Percentiles rank a stretch among this genome's conserved stretches.
Evolutionary conservation across 176 grass and related monocot species (phyloP).

Genomic region (Neostapfia colusana): DNA sequence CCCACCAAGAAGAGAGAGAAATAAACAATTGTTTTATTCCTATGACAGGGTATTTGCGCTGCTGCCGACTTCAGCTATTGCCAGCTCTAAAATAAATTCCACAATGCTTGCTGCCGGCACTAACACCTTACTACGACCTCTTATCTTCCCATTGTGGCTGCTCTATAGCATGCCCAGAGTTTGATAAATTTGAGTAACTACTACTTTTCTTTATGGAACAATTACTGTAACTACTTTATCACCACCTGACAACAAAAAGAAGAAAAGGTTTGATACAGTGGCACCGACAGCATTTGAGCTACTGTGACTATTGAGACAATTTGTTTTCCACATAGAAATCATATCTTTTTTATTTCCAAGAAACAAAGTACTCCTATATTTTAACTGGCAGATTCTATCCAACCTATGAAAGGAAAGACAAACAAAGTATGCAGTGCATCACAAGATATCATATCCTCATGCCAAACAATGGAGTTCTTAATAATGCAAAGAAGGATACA

Average conservation of each 20-base stretch:
- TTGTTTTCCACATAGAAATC: not conserved
- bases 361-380: not conserved
- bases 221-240: not conserved
- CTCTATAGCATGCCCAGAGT: not conserved
- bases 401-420: not conserved
- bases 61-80: no score
- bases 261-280: not conserved
- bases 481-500: conserved; percentile 15
- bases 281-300: not conserved
- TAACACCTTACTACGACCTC: no score
- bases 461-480: not conserved
- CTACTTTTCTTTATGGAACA: not conserved
- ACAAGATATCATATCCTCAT: conserved; percentile 7
- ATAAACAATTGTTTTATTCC: no score
- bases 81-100: no score
- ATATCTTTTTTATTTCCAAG: not conserved
- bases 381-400: not conserved
- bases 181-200: not conserved
- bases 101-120: no score
- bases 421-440: conserved; percentile 7
- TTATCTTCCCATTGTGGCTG: no score
- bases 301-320: not conserved
- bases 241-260: not conserved
- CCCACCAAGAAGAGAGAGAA: no score
- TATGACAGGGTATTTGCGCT: no score